Percentiles rank a stretch among this genome's conserved stretches.
Evolutionary conservation across 106 monocot genomes (phyloP).

Genomic region (Allium fistulosum): DNA sequence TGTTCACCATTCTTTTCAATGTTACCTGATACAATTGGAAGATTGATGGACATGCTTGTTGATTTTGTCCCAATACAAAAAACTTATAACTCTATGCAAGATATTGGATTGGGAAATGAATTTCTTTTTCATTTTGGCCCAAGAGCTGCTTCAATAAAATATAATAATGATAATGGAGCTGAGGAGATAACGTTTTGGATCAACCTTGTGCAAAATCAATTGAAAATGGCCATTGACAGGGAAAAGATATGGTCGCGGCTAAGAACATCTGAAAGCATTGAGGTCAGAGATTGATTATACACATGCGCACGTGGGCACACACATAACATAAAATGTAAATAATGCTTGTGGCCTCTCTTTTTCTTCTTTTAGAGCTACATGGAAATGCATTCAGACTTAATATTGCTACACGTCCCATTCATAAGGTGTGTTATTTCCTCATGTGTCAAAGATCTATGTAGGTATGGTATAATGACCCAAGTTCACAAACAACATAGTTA

Average conservation of each 20-base stretch:
- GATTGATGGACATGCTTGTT: constrained; percentile 87
- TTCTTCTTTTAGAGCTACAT: neutral
- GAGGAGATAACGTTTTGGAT: constrained; percentile 95
- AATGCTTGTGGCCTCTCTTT: neutral
- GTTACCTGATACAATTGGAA: constrained; percentile 70
- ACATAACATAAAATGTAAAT: too few relatives aligned
- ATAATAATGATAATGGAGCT: constrained; percentile 33
- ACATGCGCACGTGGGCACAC: too few relatives aligned
- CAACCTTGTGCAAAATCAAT: constrained; percentile 67
- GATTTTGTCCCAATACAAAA: constrained; percentile 74
- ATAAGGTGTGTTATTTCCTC: too few relatives aligned
- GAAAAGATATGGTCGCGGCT: constrained; percentile 98
- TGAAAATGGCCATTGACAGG: constrained; percentile 76
- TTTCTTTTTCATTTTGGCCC: constrained; percentile 92
- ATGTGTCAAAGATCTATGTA: too few relatives aligned
- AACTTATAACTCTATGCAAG: constrained; percentile 70
- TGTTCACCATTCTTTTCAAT: constrained; percentile 80
- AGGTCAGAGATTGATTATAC: constrained; percentile 40
- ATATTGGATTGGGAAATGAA: constrained; percentile 79
- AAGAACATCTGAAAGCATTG: constrained; percentile 96
- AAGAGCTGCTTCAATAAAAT: constrained; percentile 57
- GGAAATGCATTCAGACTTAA: too few relatives aligned
- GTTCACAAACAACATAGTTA: too few relatives aligned
- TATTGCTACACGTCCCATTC: too few relatives aligned
- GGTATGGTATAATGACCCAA: too few relatives aligned